These are phyloP conservation scores for Solanum appendiculatum DNA, from an alignment of 257 asterid species.

Conservation along the genomic window DNA sequence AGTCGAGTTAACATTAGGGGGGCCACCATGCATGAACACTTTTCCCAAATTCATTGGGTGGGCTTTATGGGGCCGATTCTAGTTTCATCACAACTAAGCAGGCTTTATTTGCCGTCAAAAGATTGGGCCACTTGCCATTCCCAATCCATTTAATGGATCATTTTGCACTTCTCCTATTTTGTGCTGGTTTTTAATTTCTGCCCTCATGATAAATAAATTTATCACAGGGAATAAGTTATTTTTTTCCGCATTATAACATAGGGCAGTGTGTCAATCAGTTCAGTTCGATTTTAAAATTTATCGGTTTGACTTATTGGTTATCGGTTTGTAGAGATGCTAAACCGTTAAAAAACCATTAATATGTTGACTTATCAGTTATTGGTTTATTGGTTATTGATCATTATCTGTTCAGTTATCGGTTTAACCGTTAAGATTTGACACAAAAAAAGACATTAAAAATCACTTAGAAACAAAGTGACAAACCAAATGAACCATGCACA, in stretches of 20 bases:
- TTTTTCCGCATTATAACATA: not conserved
- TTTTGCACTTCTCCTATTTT: not conserved
- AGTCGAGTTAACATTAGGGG: not conserved
- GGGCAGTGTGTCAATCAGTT: no score
- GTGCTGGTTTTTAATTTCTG: not conserved
- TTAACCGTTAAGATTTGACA: no score
- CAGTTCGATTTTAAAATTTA: no score
- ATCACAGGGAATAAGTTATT: not conserved
- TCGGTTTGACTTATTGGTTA: no score
- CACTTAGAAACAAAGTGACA: no score
- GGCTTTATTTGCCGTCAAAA: not conserved
- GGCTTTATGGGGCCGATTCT: not conserved
- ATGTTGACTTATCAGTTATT: no score
- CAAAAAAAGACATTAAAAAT: no score
- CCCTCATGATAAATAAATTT: not conserved
- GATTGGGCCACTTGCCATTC: not conserved
- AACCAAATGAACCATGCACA: no score
- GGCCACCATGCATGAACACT: not conserved
- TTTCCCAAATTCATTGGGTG: not conserved
- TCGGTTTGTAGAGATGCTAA: no score
- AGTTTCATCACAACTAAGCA: not conserved
- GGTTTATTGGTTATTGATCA: no score
- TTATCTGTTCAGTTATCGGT: no score
- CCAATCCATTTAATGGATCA: not conserved
- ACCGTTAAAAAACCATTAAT: no score